Percentiles rank a stretch among this genome's conserved stretches.
phyloP scores from a whole-genome alignment of 2,329 filamentous ascomycete species.

The Diaporthe ampelina region DNA sequence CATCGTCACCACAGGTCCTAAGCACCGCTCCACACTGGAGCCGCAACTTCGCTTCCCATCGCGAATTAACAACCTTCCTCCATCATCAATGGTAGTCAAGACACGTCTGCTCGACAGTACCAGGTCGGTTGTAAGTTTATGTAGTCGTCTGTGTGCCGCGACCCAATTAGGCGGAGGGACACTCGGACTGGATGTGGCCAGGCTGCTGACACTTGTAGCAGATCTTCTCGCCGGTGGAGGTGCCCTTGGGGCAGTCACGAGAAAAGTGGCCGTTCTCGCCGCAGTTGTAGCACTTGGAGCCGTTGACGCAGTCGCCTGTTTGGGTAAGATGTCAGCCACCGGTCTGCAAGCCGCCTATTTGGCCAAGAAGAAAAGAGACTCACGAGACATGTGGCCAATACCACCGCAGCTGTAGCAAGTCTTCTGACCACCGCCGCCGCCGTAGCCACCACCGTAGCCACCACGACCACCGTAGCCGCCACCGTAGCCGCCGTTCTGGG shows the following conservation, averaged over 20 bases:
- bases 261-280: conserved; percentile 94
- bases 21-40: conserved; percentile 42
- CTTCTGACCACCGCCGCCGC: conserved; percentile 68
- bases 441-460: conserved; percentile 62
- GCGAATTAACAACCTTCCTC: conserved; percentile 42
- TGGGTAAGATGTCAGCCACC: conserved; percentile 35
- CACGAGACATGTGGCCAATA: conserved; percentile 94
- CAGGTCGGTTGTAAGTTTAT: conserved; percentile 41
- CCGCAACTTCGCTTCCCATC: conserved; percentile 43
- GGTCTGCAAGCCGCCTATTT: neutral
- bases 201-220: conserved; percentile 95
- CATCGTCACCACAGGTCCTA: conserved; percentile 43
- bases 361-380: conserved; percentile 49
- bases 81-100: conserved; percentile 38
- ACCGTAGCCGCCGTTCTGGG: conserved; percentile 70
- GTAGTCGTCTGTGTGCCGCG: conserved; percentile 42
- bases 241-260: conserved; percentile 95
- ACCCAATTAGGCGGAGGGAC: conserved; percentile 80
- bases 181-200: conserved; percentile 93
- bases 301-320: conserved; percentile 91
- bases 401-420: conserved; percentile 99
- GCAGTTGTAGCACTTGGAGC: conserved; percentile 99
- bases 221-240: conserved; percentile 88
- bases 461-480: conserved; percentile 62
- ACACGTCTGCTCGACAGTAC: conserved; percentile 37